Conservation (phyloP, 495 filamentous ascomycete genomes). For the Darksidea phi region DNA sequence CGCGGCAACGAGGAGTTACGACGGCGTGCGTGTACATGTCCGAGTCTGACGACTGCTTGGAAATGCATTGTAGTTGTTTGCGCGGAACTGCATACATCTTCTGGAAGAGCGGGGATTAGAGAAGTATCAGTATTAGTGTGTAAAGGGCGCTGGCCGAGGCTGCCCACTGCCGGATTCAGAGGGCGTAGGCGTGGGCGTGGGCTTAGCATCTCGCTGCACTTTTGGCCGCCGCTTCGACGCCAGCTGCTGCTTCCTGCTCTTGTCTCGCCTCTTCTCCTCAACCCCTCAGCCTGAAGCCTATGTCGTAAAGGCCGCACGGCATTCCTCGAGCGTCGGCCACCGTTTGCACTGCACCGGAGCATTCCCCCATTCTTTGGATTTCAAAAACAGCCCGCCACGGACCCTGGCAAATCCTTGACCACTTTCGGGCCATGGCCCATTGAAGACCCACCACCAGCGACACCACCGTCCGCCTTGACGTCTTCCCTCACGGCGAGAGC, state of each 20-base stretch:
- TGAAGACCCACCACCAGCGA: constrained; percentile 2
- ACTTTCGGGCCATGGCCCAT: constrained; percentile 20
- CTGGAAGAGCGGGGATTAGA: neutral
- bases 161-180: too few species aligned
- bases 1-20: too few species aligned
- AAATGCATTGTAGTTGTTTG: too few species aligned
- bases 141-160: too few species aligned
- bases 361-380: too few species aligned
- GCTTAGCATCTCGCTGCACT: neutral
- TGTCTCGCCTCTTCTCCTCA: neutral
- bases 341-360: neutral
- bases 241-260: neutral
- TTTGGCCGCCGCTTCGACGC: neutral
- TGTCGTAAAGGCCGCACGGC: neutral
- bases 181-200: neutral
- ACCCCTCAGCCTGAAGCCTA: neutral
- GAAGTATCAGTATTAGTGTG: neutral
- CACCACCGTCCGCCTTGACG: neutral
- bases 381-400: constrained; percentile 12
- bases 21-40: neutral
- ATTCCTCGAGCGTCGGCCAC: constrained; percentile 7
- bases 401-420: constrained; percentile 9
- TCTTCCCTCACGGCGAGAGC: constrained; percentile 1
- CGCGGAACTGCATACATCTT: too few species aligned
- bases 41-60: neutral